Percentiles rank a stretch among this genome's conserved stretches.
Evolutionary conservation across 2,329 filamentous ascomycete genomes (phyloP).

Genomic region (Ascomycota sp.): DNA sequence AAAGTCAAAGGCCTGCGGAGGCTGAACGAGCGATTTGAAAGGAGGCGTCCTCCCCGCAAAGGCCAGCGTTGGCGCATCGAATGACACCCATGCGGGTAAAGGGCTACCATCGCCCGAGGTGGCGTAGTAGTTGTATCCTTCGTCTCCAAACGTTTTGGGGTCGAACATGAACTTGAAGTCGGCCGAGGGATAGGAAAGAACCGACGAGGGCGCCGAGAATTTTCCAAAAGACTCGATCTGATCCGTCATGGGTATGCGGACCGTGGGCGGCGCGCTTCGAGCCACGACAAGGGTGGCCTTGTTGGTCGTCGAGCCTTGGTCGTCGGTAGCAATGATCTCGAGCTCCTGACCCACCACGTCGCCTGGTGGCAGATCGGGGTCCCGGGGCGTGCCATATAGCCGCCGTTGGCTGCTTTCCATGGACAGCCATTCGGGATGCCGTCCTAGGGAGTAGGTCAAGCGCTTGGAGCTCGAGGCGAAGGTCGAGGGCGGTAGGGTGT

Average conservation of each 20-base stretch:
- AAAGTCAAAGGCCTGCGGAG: constrained; percentile 50
- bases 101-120: constrained; percentile 58
- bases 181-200: constrained; percentile 31
- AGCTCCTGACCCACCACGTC: constrained; percentile 38
- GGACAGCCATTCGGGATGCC: constrained; percentile 50
- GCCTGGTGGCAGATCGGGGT: constrained; percentile 22
- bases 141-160: constrained; percentile 37
- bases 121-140: constrained; percentile 49
- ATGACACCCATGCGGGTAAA: constrained; percentile 65
- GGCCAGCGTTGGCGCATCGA: constrained; percentile 37
- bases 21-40: constrained; percentile 36
- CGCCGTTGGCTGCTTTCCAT: constrained; percentile 41
- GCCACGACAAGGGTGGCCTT: constrained; percentile 51
- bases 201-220: constrained; percentile 34
- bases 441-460: constrained; percentile 44
- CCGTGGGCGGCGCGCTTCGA: constrained; percentile 26
- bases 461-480: constrained; percentile 38
- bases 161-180: constrained; percentile 31
- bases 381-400: constrained; percentile 46
- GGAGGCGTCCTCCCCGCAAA: constrained; percentile 53
- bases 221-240: constrained; percentile 35
- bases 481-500: constrained; percentile 50
- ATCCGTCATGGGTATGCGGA: constrained; percentile 32
- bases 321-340: constrained; percentile 46
- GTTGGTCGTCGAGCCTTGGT: constrained; percentile 37